Percentiles rank a stretch among this genome's conserved stretches.
Evolutionary conservation across 2,329 filamentous ascomycete genomes (phyloP).

Genomic region (Epicoccum sorghinum): DNA sequence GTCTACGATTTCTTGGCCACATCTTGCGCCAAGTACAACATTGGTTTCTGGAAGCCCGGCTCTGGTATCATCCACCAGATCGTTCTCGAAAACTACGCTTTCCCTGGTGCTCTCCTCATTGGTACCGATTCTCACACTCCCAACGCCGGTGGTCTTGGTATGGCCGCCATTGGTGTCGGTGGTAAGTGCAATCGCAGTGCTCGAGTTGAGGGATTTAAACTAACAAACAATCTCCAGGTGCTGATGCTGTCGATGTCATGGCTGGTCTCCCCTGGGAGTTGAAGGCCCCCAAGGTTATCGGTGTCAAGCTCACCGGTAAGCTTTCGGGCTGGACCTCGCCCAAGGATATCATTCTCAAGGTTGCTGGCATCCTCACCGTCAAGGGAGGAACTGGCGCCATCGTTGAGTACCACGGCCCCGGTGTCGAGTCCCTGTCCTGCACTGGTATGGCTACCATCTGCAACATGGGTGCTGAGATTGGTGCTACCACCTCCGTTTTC

Average conservation of each 20-base stretch:
- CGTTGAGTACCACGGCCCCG: conserved; percentile 76
- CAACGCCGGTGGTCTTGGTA: conserved; percentile 94
- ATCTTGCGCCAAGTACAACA: conserved; percentile 98
- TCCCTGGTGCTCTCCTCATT: conserved; percentile 97
- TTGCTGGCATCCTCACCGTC: conserved; percentile 94
- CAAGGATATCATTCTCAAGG: conserved; percentile 97
- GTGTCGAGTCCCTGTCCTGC: conserved; percentile 73
- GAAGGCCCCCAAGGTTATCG: conserved; percentile 96
- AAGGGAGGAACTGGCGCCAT: conserved; percentile 97
- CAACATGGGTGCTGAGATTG: conserved; percentile 61
- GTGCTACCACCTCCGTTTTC: conserved; percentile 92
- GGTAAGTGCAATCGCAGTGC: conserved; percentile 44
- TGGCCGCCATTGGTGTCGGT: conserved; percentile 94
- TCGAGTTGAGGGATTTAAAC: background rate
- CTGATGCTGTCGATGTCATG: conserved; percentile 98
- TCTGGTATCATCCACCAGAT: conserved; percentile 99
- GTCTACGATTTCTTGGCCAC: conserved; percentile 96
- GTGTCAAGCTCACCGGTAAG: conserved; percentile 90
- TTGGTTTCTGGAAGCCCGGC: conserved; percentile 98
- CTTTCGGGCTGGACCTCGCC: conserved; percentile 90
- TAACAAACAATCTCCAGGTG: conserved; percentile 56
- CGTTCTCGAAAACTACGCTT: conserved; percentile 97
- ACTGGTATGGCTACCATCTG: conserved; percentile 89
- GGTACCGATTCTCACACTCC: conserved; percentile 98
- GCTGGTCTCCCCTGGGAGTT: conserved; percentile 96